A percentile compares a stretch with the other conserved stretches of the same genome.
phyloP scores from a whole-genome alignment of 192 early-diverging fungal species.

The Helicostylum pulchrum region DNA sequence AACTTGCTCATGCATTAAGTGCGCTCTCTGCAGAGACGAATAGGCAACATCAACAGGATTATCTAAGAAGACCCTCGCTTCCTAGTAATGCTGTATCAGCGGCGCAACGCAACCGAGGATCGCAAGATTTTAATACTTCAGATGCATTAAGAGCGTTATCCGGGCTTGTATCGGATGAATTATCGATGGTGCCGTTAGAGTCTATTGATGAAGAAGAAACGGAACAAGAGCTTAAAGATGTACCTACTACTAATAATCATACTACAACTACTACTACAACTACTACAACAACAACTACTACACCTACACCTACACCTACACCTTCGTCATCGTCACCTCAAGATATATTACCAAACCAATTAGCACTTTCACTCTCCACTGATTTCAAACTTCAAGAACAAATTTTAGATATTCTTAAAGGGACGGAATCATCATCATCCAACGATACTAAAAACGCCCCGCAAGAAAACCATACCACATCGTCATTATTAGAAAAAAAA shows the following conservation, averaged over 20 bases:
- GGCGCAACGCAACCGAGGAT: conserved; percentile 7
- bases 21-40: background rate
- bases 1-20: conserved; percentile 6
- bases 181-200: background rate
- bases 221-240: background rate
- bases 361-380: background rate
- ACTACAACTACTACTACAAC: conserved; percentile 24
- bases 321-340: too few species aligned
- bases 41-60: background rate
- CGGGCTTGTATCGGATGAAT: conserved; percentile 10
- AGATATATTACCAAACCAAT: background rate
- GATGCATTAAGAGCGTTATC: conserved; percentile 21
- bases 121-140: conserved; percentile 1
- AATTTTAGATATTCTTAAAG: conserved; percentile 17
- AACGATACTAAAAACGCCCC: background rate
- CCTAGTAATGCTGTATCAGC: conserved; percentile 19
- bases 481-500: background rate
- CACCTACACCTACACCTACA: background rate
- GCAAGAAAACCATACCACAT: background rate
- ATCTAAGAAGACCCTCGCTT: conserved; percentile 17
- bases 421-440: conserved; percentile 1
- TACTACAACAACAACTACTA: conserved; percentile 27
- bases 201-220: conserved; percentile 3
- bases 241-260: conserved; percentile 9
- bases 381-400: conserved; percentile 19